Conservation (phyloP, 139 green algal genomes). For the Chlamydomonas asymmetrica region DNA sequence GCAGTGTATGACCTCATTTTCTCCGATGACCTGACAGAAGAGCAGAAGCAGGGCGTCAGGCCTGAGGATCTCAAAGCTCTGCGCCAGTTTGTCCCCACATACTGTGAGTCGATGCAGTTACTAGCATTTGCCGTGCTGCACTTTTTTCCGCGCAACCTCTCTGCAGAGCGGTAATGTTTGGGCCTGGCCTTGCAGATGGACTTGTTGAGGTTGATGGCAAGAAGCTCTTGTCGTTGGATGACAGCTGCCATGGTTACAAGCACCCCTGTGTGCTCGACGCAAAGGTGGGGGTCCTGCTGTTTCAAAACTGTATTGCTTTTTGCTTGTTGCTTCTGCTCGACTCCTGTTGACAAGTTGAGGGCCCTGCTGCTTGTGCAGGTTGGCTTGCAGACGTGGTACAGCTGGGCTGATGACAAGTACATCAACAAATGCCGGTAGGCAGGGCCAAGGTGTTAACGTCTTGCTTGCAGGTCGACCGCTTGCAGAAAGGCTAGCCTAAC, state of each 20-base stretch:
- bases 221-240: conserved; percentile 71
- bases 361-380: conserved; percentile 40
- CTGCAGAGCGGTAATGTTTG: no score
- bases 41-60: not conserved
- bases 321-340: not conserved
- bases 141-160: not conserved
- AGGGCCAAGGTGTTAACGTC: conserved; percentile 55
- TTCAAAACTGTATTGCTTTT: not conserved
- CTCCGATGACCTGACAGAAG: not conserved
- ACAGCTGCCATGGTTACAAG: conserved; percentile 59
- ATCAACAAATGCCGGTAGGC: no score
- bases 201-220: conserved; percentile 26
- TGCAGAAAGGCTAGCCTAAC: not conserved
- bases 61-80: conserved; percentile 54
- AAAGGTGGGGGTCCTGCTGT: conserved; percentile 53
- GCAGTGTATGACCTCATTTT: conserved; percentile 20
- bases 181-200: conserved; percentile 43
- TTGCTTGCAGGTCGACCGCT: not conserved
- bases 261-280: conserved; percentile 77
- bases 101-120: conserved; percentile 49
- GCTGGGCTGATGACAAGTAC: conserved; percentile 52
- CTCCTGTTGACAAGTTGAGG: not conserved
- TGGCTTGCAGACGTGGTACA: conserved; percentile 75
- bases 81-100: conserved; percentile 55
- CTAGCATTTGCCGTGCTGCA: not conserved